Evolutionary conservation across 163 green algal species (phyloP).

Genomic region (Scenedesmus sp.): DNA sequence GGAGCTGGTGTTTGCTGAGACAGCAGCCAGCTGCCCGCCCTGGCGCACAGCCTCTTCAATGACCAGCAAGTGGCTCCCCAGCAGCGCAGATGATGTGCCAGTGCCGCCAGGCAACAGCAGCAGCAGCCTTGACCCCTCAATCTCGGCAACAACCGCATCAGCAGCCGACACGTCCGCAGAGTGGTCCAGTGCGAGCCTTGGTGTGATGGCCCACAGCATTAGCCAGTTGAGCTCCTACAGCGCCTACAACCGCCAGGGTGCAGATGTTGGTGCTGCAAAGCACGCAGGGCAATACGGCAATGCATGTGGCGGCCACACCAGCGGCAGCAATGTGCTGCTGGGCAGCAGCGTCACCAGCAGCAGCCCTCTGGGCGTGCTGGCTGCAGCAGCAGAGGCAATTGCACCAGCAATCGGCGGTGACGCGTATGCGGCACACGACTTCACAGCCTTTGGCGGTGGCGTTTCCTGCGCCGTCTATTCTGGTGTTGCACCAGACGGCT

Average conservation of each 20-base stretch:
- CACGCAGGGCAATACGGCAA: background rate
- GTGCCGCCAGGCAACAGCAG: background rate
- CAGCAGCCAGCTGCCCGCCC: slow-evolving; percentile 23
- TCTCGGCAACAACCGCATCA: background rate
- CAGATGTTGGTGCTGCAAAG: background rate
- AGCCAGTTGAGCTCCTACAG: background rate
- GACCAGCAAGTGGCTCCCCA: slow-evolving; percentile 46
- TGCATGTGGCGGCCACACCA: background rate
- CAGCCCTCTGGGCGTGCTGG: background rate
- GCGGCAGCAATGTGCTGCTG: slow-evolving; percentile 9
- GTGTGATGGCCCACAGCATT: background rate
- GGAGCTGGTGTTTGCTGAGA: slow-evolving; percentile 37
- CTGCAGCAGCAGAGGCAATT: background rate
- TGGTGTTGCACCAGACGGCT: background rate
- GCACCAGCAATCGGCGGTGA: background rate
- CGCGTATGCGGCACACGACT: background rate
- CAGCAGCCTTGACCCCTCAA: too few relatives aligned
- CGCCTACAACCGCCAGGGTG: background rate
- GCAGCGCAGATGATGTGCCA: slow-evolving; percentile 31
- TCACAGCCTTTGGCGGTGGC: background rate
- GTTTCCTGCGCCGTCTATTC: background rate
- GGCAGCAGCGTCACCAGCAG: background rate
- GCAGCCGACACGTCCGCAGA: background rate
- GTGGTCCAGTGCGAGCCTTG: background rate
- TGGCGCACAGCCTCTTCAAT: slow-evolving; percentile 34